Conservation (phyloP, 768 basidiomycete genomes). For the Daedaleopsis sinensis region DNA sequence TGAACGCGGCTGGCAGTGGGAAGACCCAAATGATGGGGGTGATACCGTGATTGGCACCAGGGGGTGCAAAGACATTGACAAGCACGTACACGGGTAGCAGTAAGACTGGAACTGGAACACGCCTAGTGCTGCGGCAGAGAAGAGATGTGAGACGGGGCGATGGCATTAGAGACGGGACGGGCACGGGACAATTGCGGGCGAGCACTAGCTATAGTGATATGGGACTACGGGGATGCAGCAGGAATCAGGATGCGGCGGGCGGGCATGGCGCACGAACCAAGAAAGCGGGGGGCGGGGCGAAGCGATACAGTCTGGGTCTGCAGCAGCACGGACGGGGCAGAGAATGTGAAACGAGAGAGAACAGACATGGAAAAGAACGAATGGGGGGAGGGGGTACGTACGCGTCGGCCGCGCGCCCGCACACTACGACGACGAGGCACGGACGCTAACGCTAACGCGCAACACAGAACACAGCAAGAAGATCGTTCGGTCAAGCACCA, state of each 20-base stretch:
- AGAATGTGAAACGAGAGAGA: neutral
- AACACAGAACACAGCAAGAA: neutral
- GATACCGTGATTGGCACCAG: no score
- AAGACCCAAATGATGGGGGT: no score
- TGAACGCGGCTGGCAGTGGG: no score
- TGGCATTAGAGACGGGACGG: no score
- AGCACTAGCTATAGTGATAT: neutral
- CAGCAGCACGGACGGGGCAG: neutral
- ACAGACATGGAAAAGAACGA: neutral
- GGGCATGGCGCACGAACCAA: slow-evolving; percentile 12
- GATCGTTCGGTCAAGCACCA: neutral
- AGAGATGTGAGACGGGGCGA: no score
- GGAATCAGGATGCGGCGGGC: neutral
- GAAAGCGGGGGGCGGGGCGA: slow-evolving; percentile 9
- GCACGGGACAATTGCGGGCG: no score
- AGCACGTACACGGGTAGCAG: no score
- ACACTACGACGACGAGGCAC: neutral
- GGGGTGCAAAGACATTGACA: no score
- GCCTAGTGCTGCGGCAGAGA: no score
- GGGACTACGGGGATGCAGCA: neutral
- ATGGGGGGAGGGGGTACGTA: neutral
- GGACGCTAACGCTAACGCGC: neutral
- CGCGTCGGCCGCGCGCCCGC: no score
- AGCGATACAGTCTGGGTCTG: slow-evolving; percentile 15
- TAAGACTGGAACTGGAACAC: no score